Percentiles rank a stretch among this genome's conserved stretches.
Conservation (phyloP, 352 stramenopile species). For the Pythium brassicae region DNA sequence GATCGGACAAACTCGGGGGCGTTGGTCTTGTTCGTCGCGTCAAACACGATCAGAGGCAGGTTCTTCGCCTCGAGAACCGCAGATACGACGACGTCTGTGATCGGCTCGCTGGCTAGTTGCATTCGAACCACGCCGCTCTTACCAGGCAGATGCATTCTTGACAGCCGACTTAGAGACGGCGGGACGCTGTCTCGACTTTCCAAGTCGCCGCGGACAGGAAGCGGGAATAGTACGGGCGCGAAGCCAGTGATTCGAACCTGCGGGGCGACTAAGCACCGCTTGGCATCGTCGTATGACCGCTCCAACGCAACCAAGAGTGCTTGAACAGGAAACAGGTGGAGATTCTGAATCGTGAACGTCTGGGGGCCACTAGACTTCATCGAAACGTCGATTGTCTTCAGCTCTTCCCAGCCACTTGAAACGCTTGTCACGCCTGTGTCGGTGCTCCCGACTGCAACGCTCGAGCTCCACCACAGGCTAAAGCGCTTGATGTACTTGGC, state of each 20-base stretch:
- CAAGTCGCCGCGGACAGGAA: conserved; percentile 42
- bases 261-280: conserved; percentile 36
- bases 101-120: conserved; percentile 50
- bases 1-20: conserved; percentile 11
- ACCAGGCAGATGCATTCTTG: conserved; percentile 54
- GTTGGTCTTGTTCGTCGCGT: conserved; percentile 27
- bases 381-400: conserved; percentile 24
- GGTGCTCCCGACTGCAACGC: conserved; percentile 12
- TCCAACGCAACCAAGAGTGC: conserved; percentile 43
- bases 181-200: conserved; percentile 23
- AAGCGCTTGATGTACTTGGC: conserved; percentile 43
- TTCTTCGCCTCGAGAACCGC: conserved; percentile 24
- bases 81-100: conserved; percentile 37
- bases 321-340: conserved; percentile 21
- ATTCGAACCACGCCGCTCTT: conserved; percentile 24
- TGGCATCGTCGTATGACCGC: conserved; percentile 45
- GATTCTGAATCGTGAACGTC: conserved; percentile 19
- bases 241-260: conserved; percentile 28
- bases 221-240: conserved; percentile 39
- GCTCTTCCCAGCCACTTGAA: conserved; percentile 31
- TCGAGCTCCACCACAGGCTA: conserved; percentile 40
- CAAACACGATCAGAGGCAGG: conserved; percentile 29
- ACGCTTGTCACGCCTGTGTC: conserved; percentile 12
- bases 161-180: conserved; percentile 32
- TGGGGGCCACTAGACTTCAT: conserved; percentile 50